Evolutionary conservation across 192 early-diverging fungal species (phyloP), one percentile per base, ranked within the genome.

Genomic region (Martensiomyces pterosporus): DNA sequence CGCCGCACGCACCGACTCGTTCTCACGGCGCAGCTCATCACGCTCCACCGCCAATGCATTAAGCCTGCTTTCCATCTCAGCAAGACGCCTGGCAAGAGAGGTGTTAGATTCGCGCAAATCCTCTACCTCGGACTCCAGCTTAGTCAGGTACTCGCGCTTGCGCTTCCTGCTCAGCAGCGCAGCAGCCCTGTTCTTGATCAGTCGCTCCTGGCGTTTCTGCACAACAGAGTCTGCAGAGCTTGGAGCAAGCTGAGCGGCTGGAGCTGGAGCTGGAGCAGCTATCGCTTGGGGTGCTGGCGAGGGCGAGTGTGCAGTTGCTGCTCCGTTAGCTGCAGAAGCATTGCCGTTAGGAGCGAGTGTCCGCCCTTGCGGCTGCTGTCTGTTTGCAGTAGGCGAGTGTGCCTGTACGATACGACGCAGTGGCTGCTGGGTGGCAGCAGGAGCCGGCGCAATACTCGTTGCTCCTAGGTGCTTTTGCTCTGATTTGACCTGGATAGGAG

Each of bases 171-270:
- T 90, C 45, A 89, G 62, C 25, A 91, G 67, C 9, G 93, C 93
- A 0, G 90, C 88, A 3, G 88, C 90, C 10, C 93, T 83, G 67
- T 96, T 96, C 76, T 93, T 93, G 43, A 96, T 91, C 50, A 96
- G 60, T 24, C 93, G 76, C 50, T 90, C 87, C 54, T 91, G 86
- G 19, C 86, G 79, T 64, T 94, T 96, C 24, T 79, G 65, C 22
- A 72, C 69, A 1, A 64, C 60, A 0, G 76, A 19, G 3, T 64
- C 62, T 15, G 39, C 54, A n/a, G 6, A 9, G 39, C 39, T 9
- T 5, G 6, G 6, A 8, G 29, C 29, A 5, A 8, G 29, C 29
- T 32, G 5, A 8, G 29, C 29, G 5, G 37, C n/a, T 27, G 38
- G 4, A 4, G 25, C 24, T 32, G 29, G 6, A 5, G 12, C 12